Evolutionary conservation across 257 asterid species (phyloP), one percentile per base, ranked within the genome.

Genomic region (Handroanthus guayacan): DNA sequence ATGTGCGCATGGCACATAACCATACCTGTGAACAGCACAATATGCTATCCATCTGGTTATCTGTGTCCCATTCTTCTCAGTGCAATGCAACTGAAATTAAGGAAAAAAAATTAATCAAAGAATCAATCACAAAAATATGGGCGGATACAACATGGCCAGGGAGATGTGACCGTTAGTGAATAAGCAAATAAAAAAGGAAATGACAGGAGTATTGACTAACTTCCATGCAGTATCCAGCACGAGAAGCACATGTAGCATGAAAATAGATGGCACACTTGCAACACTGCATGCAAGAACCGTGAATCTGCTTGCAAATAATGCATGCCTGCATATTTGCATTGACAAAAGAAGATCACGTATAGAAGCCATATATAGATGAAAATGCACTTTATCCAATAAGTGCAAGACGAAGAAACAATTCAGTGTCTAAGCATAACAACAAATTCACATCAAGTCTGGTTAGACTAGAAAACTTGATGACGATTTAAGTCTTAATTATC

Each of bases 181-280:
- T 62, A 73, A 60, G 70, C 66, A 60, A 48, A 54, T 25, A 12
- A 73, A 56, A 39, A 31, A 71, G 62, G 64, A 56, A 50, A 36
- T 71, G 62, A 69, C 51, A 71, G 67, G 14, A 63, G 5, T 8
- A 65, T 45, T 9, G 20, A 86, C 95, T 85, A 87, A 93, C 99
- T 84, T 95, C 99, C 97, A 90, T 86, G 85, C 82, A 85, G 75
- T 87, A 95, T 81, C 98, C 99, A 74, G 98, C 97, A 64, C 95
- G 95, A 71, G 89, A 84, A 78, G 98, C 97, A 82, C 99, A 95
- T 77, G 87, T 85, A 66, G 96, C 88, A 82, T 95, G 99, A 77
- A 90, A 95, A 79, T 73, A 79, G 70, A 97, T 93, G 58, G 97
- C 54, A 70, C 99, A 95, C 87, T 90, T 93, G 88, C 90, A 95